Conservation (phyloP, 148 eudicot genomes). For the Dysphania ambrosioides region DNA sequence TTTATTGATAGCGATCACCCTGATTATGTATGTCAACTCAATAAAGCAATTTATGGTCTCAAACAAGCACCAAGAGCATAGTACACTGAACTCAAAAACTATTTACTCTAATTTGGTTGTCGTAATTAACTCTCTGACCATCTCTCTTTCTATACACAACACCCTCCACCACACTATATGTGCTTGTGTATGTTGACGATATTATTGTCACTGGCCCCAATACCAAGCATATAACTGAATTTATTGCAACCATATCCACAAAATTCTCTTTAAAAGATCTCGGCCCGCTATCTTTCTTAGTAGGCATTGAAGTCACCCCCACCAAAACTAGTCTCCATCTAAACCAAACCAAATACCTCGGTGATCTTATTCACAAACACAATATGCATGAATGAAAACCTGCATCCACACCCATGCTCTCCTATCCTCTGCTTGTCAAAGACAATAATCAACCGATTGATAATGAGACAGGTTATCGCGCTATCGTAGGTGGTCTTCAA, state of each 20-base stretch:
- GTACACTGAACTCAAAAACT: background rate
- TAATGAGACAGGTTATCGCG: no score
- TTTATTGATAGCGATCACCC: background rate
- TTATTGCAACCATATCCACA: background rate
- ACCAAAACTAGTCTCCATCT: no score
- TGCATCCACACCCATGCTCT: no score
- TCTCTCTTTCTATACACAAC: background rate
- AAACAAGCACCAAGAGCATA: constrained; percentile 1
- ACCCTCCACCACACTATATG: background rate
- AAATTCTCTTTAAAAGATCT: background rate
- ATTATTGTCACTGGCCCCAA: background rate
- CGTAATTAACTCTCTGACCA: background rate
- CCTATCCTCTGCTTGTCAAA: no score
- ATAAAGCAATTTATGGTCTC: no score
- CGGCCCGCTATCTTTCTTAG: no score
- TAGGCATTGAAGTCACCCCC: no score
- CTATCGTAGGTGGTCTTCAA: no score
- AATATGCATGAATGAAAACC: no score
- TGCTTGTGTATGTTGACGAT: background rate
- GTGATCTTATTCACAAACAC: no score
- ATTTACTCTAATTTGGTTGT: background rate
- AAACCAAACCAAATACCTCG: no score
- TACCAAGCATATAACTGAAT: background rate
- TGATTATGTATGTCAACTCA: background rate
- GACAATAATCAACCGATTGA: no score